Conservation (phyloP, 2,329 filamentous ascomycete species). For the Rhytidhysteron rufulum region DNA sequence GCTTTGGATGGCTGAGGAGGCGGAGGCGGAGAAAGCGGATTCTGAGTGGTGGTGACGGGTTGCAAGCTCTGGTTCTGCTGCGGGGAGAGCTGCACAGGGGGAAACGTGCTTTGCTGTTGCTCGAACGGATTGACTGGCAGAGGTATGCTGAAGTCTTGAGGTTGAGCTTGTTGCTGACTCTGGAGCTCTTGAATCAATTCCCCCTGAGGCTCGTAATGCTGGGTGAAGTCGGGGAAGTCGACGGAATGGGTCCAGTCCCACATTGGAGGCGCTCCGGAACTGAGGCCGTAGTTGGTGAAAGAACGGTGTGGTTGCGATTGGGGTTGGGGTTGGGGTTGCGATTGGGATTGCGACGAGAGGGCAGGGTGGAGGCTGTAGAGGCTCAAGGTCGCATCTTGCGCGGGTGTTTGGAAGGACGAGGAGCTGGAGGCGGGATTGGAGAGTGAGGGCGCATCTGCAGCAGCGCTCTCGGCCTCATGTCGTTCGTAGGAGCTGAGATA, state of each 20-base stretch:
- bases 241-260: conserved; percentile 39
- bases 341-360: conserved; percentile 14
- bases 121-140: conserved; percentile 16
- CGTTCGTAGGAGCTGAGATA: conserved; percentile 16
- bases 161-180: conserved; percentile 19
- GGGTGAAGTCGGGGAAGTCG: conserved; percentile 28
- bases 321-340: conserved; percentile 10
- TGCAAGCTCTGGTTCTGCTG: conserved; percentile 12
- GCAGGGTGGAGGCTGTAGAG: no score
- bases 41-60: conserved; percentile 16
- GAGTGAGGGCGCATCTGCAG: conserved; percentile 11
- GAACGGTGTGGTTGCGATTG: conserved; percentile 11
- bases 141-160: conserved; percentile 39
- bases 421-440: conserved; percentile 11
- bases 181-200: conserved; percentile 39
- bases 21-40: conserved; percentile 16
- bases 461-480: conserved; percentile 22
- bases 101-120: no score
- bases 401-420: conserved; percentile 11
- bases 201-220: conserved; percentile 44
- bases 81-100: conserved; percentile 17
- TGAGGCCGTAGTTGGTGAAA: conserved; percentile 20
- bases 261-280: conserved; percentile 19
- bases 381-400: conserved; percentile 15
- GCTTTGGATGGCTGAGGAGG: conserved; percentile 18